A percentile compares a stretch with the other conserved stretches of the same genome.
Conservation (phyloP, 176 grass and related monocot genomes). For the Carex myosuroides region DNA sequence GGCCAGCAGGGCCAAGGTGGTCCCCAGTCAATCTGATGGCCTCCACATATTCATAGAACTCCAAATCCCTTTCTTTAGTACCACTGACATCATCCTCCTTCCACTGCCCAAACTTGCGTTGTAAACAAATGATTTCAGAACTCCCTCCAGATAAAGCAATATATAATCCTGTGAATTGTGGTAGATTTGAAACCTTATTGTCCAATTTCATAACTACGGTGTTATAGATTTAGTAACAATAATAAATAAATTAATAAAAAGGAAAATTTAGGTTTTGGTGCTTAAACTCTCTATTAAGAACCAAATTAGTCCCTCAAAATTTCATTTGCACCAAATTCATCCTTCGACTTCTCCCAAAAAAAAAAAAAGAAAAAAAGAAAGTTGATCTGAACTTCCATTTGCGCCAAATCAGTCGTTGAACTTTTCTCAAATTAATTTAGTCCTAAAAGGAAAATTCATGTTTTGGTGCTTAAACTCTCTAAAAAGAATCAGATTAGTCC, state of each 20-base stretch:
- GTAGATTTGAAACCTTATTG: background rate
- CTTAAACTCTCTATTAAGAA: background rate
- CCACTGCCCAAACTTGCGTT: slow-evolving; percentile 92
- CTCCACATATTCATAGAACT: slow-evolving; percentile 97
- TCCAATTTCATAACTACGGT: slow-evolving; percentile 23
- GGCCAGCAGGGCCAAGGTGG: slow-evolving; percentile 62
- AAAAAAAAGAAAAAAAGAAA: background rate
- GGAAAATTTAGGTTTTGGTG: background rate
- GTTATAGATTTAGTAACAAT: background rate
- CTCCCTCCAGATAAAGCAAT: slow-evolving; percentile 59
- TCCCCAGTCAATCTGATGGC: slow-evolving; percentile 75
- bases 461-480: background rate
- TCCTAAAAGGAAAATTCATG: background rate
- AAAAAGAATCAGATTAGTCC: background rate
- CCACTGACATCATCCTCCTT: slow-evolving; percentile 37
- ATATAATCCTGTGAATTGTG: slow-evolving; percentile 59
- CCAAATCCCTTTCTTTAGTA: slow-evolving; percentile 43
- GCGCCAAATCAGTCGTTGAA: background rate
- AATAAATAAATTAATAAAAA: background rate
- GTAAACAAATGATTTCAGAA: slow-evolving; percentile 77
- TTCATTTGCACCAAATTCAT: background rate
- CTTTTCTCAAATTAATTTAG: background rate
- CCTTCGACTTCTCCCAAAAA: background rate
- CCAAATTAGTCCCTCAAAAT: background rate
- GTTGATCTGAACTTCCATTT: background rate